A percentile compares a stretch with the other conserved stretches of the same genome.
Evolutionary conservation across 2,329 filamentous ascomycete genomes (phyloP).

Genomic region (Cytospora piceicola): DNA sequence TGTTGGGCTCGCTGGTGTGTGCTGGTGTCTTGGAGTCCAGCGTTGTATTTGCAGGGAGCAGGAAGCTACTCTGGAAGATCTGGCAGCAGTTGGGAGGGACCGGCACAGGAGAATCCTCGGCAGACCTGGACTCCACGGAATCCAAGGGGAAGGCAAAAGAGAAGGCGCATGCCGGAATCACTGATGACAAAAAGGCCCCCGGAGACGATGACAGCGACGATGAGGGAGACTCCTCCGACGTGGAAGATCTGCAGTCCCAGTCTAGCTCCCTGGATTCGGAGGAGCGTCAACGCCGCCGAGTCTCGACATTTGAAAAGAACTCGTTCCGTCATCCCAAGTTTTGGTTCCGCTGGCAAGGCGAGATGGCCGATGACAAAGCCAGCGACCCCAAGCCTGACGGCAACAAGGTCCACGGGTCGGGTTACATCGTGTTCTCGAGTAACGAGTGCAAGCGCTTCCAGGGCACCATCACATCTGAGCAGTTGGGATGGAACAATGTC

Average conservation of each 20-base stretch:
- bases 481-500: conserved; percentile 34
- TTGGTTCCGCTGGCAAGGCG: conserved; percentile 34
- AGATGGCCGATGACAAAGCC: neutral
- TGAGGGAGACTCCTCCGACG: conserved; percentile 5
- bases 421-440: conserved; percentile 36
- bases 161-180: neutral
- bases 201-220: conserved; percentile 1
- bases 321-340: conserved; percentile 36
- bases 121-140: neutral
- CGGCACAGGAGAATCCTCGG: neutral
- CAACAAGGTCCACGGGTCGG: conserved; percentile 27
- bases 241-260: conserved; percentile 13
- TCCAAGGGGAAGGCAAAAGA: conserved; percentile 3
- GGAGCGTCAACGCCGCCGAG: conserved; percentile 29
- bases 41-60: conserved; percentile 33
- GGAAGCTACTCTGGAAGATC: conserved; percentile 30
- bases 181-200: conserved; percentile 1
- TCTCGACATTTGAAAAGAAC: conserved; percentile 35
- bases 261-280: conserved; percentile 23
- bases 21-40: conserved; percentile 28
- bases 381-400: conserved; percentile 1
- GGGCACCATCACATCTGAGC: conserved; percentile 34
- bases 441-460: conserved; percentile 35
- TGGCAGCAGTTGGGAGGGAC: conserved; percentile 22
- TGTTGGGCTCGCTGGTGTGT: conserved; percentile 30